Percentiles rank a stretch among this genome's conserved stretches.
phyloP scores from a whole-genome alignment of 495 filamentous ascomycete genomes.

The Aspergillus sparsus region DNA sequence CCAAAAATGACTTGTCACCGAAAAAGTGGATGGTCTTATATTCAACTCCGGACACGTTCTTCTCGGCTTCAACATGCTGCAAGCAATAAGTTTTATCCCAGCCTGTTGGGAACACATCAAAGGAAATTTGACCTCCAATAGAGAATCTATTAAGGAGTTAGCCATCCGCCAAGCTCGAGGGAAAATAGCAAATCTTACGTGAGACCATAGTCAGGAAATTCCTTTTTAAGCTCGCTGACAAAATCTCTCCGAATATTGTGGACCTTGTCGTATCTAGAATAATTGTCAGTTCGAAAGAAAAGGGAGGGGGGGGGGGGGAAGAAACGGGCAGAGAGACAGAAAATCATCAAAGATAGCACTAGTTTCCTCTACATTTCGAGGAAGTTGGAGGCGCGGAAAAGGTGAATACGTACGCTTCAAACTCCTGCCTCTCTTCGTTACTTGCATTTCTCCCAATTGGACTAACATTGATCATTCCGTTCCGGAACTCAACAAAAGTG shows the following conservation, averaged over 20 bases:
- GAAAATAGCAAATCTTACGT: conserved; percentile 60
- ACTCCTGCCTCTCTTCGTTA: conserved; percentile 75
- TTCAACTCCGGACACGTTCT: conserved; percentile 67
- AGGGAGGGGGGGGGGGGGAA: not conserved
- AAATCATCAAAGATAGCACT: no score
- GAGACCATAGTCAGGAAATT: conserved; percentile 79
- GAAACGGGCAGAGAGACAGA: not conserved
- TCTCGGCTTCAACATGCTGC: conserved; percentile 80
- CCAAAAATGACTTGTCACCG: conserved; percentile 86
- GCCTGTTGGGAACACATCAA: conserved; percentile 94
- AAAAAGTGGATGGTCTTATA: conserved; percentile 97
- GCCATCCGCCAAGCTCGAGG: no score
- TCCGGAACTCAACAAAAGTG: conserved; percentile 94
- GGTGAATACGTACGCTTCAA: conserved; percentile 51
- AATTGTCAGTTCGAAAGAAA: conserved; percentile 21
- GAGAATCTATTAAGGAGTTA: conserved; percentile 61
- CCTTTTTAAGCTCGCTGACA: conserved; percentile 71
- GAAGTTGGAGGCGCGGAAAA: not conserved
- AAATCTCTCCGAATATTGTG: conserved; percentile 72
- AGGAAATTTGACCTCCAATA: conserved; percentile 95
- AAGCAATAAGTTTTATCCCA: conserved; percentile 99
- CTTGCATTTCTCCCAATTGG: conserved; percentile 92
- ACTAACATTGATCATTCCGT: conserved; percentile 94
- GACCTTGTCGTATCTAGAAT: conserved; percentile 64
- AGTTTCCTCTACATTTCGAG: no score